Percentiles rank a stretch among this genome's conserved stretches.
Evolutionary conservation across 2,329 filamentous ascomycete genomes (phyloP).

Genomic region (Scolecobasidium constrictum): DNA sequence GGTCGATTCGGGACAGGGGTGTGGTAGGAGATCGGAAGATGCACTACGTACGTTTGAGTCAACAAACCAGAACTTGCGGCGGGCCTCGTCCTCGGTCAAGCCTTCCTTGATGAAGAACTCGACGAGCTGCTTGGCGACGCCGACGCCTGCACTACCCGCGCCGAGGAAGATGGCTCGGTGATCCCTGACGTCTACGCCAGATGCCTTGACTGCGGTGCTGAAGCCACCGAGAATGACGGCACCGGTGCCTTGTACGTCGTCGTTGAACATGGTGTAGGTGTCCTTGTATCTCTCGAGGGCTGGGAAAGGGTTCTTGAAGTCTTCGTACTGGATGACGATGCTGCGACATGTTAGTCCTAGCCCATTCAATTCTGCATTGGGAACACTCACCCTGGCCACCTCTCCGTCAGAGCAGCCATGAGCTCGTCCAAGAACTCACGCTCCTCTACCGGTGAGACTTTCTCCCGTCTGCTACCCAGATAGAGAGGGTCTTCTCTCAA

Average conservation of each 20-base stretch:
- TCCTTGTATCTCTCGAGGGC: constrained; percentile 84
- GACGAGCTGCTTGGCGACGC: constrained; percentile 95
- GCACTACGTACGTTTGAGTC: constrained; percentile 57
- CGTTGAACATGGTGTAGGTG: constrained; percentile 92
- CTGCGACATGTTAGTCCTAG: constrained; percentile 27
- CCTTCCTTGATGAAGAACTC: constrained; percentile 94
- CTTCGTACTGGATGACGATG: constrained; percentile 84
- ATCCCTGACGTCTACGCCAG: constrained; percentile 73
- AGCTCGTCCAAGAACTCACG: constrained; percentile 93
- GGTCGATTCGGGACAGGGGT: too few species aligned
- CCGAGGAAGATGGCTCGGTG: constrained; percentile 95
- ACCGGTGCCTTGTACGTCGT: constrained; percentile 95
- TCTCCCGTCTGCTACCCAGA: constrained; percentile 77
- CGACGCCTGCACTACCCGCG: constrained; percentile 88
- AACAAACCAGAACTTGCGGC: constrained; percentile 91
- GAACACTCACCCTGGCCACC: constrained; percentile 50
- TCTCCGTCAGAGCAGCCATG: constrained; percentile 80
- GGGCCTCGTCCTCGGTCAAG: constrained; percentile 75
- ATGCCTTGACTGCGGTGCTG: constrained; percentile 68
- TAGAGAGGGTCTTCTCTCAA: constrained; percentile 75
- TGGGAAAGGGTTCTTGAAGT: constrained; percentile 96
- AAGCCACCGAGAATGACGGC: constrained; percentile 84
- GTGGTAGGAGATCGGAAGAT: background rate
- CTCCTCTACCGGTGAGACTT: constrained; percentile 67
- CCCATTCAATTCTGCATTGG: background rate